These are phyloP conservation scores for Citrus australasica DNA, from an alignment of 345 rosid genomes.

Conservation along the genomic window DNA sequence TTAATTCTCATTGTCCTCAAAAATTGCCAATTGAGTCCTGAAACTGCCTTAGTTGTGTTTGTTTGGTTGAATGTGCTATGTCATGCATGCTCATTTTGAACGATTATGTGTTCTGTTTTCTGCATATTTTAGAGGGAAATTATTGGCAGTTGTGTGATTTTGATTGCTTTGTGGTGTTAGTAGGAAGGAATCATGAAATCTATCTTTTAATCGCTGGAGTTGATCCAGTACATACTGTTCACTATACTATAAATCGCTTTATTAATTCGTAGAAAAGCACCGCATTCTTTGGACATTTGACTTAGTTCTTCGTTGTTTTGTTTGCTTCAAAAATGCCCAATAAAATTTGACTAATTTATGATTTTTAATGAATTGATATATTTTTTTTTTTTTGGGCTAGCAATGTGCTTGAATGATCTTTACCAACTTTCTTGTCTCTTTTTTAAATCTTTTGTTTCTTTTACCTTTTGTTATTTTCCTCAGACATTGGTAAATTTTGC, in stretches of 20 bases:
- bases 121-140: neutral
- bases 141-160: neutral
- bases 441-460: neutral
- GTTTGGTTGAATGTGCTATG: neutral
- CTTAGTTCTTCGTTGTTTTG: neutral
- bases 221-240: neutral
- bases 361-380: neutral
- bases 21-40: neutral
- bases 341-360: neutral
- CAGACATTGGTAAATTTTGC: constrained; percentile 84
- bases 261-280: neutral
- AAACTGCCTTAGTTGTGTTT: neutral
- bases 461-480: neutral
- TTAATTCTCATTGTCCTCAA: neutral
- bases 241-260: no score
- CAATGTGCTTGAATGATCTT: constrained; percentile 4
- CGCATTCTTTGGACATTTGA: neutral
- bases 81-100: neutral
- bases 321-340: neutral
- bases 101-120: neutral
- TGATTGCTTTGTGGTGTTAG: neutral
- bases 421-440: neutral
- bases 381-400: neutral
- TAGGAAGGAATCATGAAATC: neutral
- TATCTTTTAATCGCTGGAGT: neutral